Percentiles rank a stretch among this genome's conserved stretches.
phyloP scores from a whole-genome alignment of 1,139 yeast species.

The Suhomyces anneliseae region DNA sequence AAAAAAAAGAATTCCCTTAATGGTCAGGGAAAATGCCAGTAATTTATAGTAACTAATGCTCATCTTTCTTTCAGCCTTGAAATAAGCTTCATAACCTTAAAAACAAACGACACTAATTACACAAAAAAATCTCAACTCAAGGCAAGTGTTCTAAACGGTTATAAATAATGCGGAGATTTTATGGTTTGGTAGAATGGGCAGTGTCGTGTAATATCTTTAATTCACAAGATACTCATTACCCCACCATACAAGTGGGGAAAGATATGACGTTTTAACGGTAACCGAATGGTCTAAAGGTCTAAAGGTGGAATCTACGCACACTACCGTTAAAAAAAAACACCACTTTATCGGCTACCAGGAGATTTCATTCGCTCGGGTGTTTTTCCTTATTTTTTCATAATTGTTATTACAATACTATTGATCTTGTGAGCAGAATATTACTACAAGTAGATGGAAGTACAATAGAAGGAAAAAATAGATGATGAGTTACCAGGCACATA shows the following conservation, averaged over 20 bases:
- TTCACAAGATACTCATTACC: slow-evolving; percentile 5
- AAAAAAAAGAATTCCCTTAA: neutral
- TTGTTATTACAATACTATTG: neutral
- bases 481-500: too few species aligned
- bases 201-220: neutral
- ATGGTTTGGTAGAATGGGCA: neutral
- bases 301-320: neutral
- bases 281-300: neutral
- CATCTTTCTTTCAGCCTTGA: neutral
- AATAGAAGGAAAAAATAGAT: neutral
- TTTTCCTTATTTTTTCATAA: too few species aligned
- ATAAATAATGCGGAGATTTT: slow-evolving; percentile 3
- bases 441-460: neutral
- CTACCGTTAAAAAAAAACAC: neutral
- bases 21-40: neutral
- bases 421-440: neutral
- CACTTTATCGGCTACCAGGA: too few species aligned
- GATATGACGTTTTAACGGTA: neutral
- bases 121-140: neutral
- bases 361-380: too few species aligned
- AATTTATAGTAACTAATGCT: neutral
- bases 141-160: slow-evolving; percentile 4
- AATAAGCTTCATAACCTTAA: neutral
- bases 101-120: slow-evolving; percentile 1
- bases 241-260: slow-evolving; percentile 1